Conservation (phyloP, 208 protist genomes). For the Acanthamoeba castellanii region DNA sequence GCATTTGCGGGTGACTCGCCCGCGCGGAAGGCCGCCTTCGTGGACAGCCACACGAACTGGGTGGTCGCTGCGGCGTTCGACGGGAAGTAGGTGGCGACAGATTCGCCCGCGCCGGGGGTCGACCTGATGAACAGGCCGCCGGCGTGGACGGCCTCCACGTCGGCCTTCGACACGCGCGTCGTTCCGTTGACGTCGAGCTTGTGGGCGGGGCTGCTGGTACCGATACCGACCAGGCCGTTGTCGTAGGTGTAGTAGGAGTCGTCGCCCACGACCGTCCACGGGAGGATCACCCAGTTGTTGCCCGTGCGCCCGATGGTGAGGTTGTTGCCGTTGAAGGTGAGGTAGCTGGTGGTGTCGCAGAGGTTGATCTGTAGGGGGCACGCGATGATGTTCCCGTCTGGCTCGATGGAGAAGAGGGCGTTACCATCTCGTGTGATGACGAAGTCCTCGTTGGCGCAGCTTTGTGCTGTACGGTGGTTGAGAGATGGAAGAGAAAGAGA, state of each 20-base stretch:
- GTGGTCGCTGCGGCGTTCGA: not conserved
- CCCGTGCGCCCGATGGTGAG: not conserved
- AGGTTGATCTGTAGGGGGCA: conserved; percentile 4
- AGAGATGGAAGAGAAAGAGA: not conserved
- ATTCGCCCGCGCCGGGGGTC: not conserved
- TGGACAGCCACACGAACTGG: not conserved
- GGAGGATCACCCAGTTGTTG: not conserved
- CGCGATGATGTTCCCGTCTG: not conserved
- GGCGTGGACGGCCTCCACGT: not conserved
- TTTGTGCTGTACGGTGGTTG: not conserved
- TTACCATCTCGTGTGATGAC: conserved; percentile 16
- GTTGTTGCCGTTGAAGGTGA: conserved; percentile 2
- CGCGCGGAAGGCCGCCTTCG: not conserved
- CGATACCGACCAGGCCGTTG: conserved; percentile 16
- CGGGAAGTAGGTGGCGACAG: not conserved
- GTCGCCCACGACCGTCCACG: conserved; percentile 22
- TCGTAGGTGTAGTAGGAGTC: not conserved
- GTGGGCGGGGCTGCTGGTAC: not conserved
- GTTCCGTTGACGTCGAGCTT: not conserved
- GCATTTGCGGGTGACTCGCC: not conserved
- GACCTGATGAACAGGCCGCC: conserved; percentile 3
- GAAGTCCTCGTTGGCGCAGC: conserved; percentile 24
- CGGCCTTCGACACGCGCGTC: not conserved
- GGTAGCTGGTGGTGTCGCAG: not conserved
- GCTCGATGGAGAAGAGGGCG: not conserved